Percentiles rank a stretch among this genome's conserved stretches.
These are phyloP conservation scores for Solanum hybrid DNA, from an alignment of 305 asterid genomes.

Conservation along the genomic window DNA sequence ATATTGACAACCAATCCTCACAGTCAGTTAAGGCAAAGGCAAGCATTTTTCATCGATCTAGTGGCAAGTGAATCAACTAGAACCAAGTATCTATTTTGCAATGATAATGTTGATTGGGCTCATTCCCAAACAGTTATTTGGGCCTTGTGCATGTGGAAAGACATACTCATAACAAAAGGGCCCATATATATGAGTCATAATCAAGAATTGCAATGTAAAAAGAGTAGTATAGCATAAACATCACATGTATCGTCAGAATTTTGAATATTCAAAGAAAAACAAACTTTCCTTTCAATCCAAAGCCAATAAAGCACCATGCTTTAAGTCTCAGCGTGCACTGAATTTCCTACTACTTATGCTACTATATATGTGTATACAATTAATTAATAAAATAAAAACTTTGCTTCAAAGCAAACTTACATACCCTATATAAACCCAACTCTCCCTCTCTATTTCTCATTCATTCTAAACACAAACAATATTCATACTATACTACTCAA, in stretches of 20 bases:
- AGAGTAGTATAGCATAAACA: neutral
- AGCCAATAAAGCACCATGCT: slow-evolving; percentile 31
- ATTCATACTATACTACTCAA: neutral
- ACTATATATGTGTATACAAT: neutral
- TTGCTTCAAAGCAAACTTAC: slow-evolving; percentile 29
- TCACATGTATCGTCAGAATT: neutral
- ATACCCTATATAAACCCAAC: slow-evolving; percentile 9
- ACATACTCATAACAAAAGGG: neutral
- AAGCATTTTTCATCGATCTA: neutral
- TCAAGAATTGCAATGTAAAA: neutral
- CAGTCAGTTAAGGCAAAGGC: neutral
- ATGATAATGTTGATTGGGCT: neutral
- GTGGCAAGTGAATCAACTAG: neutral
- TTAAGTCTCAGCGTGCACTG: slow-evolving; percentile 39
- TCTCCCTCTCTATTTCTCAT: slow-evolving; percentile 1
- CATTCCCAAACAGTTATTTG: neutral
- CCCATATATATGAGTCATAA: neutral
- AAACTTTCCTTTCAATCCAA: slow-evolving; percentile 40
- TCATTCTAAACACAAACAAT: neutral
- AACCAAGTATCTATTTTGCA: neutral
- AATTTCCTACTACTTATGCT: neutral
- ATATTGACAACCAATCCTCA: neutral
- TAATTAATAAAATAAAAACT: slow-evolving; percentile 1
- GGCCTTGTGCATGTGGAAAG: neutral
- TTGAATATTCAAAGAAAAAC: slow-evolving; percentile 6